Percentiles rank a stretch among this genome's conserved stretches.
phyloP scores from a whole-genome alignment of 2,329 filamentous ascomycete genomes.

The Fusarium palustre region DNA sequence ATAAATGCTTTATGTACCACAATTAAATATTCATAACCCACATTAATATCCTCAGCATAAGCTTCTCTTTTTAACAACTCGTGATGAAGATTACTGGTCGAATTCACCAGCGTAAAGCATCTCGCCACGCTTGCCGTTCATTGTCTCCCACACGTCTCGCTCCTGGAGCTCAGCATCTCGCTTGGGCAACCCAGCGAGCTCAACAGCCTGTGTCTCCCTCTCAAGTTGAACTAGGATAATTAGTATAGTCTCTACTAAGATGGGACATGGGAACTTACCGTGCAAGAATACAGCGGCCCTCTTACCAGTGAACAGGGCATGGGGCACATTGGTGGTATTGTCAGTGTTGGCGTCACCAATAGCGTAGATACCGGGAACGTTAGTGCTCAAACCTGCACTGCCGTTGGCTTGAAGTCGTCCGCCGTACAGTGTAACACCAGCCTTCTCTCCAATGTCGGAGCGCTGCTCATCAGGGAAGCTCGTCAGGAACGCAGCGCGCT shows the following conservation, averaged over 20 bases:
- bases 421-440: conserved; percentile 60
- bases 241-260: neutral
- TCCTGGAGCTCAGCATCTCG: conserved; percentile 52
- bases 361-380: conserved; percentile 65
- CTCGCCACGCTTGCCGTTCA: conserved; percentile 59
- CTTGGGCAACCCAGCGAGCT: conserved; percentile 49
- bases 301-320: conserved; percentile 71
- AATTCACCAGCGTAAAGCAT: conserved; percentile 61
- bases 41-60: neutral
- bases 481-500: conserved; percentile 64
- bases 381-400: conserved; percentile 61
- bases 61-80: neutral
- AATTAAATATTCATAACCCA: conserved; percentile 47
- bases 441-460: conserved; percentile 59
- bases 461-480: conserved; percentile 61
- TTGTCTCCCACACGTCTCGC: conserved; percentile 58
- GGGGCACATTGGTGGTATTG: conserved; percentile 69
- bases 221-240: conserved; percentile 55
- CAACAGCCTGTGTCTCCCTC: conserved; percentile 52
- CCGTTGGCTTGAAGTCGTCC: conserved; percentile 58
- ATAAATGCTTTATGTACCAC: conserved; percentile 12
- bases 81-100: conserved; percentile 35
- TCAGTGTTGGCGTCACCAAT: conserved; percentile 71
- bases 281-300: conserved; percentile 67
- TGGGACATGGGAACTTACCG: conserved; percentile 54